Evolutionary conservation across 805 yeast species (phyloP).

Genomic region (Starmerella kuoi): DNA sequence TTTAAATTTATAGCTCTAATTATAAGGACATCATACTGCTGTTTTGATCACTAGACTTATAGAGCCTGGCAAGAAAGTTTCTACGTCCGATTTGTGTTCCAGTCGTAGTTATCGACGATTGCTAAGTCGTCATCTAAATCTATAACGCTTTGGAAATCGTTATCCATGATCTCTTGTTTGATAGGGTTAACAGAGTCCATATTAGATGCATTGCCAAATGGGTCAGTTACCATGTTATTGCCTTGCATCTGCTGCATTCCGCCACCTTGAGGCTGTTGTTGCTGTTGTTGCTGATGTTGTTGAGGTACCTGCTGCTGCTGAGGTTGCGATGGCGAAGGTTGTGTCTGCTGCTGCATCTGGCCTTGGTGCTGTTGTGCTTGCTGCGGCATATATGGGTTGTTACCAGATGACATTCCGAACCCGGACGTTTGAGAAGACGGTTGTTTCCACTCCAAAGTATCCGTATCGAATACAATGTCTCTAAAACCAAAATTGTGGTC

Average conservation of each 20-base stretch:
- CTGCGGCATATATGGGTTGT: background rate
- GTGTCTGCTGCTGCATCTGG: background rate
- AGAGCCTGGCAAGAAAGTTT: too few species aligned
- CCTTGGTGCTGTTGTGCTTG: constrained; percentile 1
- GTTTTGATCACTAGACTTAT: too few species aligned
- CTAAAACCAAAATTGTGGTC: background rate
- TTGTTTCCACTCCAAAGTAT: constrained; percentile 7
- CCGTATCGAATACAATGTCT: constrained; percentile 10
- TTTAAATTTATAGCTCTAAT: too few species aligned
- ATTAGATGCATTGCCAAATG: background rate
- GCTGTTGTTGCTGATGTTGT: background rate
- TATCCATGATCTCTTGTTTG: constrained; percentile 8
- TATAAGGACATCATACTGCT: too few species aligned
- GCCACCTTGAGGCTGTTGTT: background rate
- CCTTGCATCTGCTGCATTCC: background rate
- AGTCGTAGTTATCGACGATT: constrained; percentile 1
- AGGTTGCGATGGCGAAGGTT: background rate
- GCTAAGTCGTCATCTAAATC: constrained; percentile 8
- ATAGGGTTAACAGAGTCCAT: background rate
- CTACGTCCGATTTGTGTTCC: background rate
- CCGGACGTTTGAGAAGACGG: background rate
- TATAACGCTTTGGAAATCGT: constrained; percentile 8
- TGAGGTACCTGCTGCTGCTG: background rate
- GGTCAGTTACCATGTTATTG: background rate
- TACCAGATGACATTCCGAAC: background rate